phyloP scores from a whole-genome alignment of 192 early-diverging fungal species.

The Coemansia sp. region DNA sequence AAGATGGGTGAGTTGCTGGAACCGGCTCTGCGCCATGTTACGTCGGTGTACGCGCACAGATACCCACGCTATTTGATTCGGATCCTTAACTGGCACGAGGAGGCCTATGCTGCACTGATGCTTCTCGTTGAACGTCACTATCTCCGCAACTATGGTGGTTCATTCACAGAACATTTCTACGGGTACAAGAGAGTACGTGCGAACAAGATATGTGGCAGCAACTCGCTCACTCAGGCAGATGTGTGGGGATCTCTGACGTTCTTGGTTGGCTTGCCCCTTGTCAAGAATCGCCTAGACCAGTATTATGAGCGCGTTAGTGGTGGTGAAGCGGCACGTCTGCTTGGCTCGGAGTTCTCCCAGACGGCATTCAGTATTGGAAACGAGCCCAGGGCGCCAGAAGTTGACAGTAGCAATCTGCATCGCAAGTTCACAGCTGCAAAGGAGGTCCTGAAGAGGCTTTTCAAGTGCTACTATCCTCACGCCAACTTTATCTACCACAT shows the following conservation, averaged over 20 bases:
- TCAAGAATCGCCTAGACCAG: conserved; percentile 72
- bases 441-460: conserved; percentile 34
- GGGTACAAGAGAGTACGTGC: conserved; percentile 74
- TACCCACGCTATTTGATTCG: conserved; percentile 81
- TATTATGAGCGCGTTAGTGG: conserved; percentile 64
- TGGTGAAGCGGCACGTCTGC: conserved; percentile 63
- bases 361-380: not conserved
- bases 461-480: conserved; percentile 69
- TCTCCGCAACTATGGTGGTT: conserved; percentile 74
- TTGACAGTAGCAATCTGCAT: not conserved
- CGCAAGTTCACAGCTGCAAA: conserved; percentile 8
- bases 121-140: conserved; percentile 81
- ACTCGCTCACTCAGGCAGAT: conserved; percentile 54
- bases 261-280: conserved; percentile 73
- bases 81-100: conserved; percentile 79
- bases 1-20: conserved; percentile 79
- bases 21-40: conserved; percentile 81
- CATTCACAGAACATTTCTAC: conserved; percentile 94
- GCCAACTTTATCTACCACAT: conserved; percentile 70
- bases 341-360: conserved; percentile 57
- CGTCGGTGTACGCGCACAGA: conserved; percentile 86
- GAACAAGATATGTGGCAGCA: conserved; percentile 39
- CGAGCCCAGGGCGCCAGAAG: not conserved
- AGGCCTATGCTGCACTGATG: conserved; percentile 78
- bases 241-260: conserved; percentile 66